Evolutionary conservation across 331 rosid species (phyloP), one percentile per base, ranked within the genome.

Genomic region (Quercus tomentella): DNA sequence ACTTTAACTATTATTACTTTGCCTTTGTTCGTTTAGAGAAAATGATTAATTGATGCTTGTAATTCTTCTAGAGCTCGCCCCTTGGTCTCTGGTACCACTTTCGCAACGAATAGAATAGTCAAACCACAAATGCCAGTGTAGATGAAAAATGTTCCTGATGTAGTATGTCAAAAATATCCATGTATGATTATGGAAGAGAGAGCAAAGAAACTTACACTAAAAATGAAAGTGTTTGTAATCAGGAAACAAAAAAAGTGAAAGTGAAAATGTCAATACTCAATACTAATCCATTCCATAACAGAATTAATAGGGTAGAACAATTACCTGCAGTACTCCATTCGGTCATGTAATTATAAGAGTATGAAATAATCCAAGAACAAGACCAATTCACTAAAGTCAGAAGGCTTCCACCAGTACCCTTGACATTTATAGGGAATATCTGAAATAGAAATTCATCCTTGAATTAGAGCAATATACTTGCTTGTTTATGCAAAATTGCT

Each of bases 371-470:
- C 87, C 77, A 84, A 10, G 82, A 67, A 52, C 76, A 72, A 1
- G 74, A 72, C 77, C 82, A 73, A 69, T 26, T 56, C 14, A 72
- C 73, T 60, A 80, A 15, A 33, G 82, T 76, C 65, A 76, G 31
- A 28, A 80, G 70, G 75, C 87, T 84, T 63, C 87, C 84, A 52
- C 82, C 87, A 10, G 82, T 45, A 8, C 85, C 87, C 28, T 80
- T 80, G 18, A 81, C 60, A 55, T 84, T 84, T 16, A 77, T 72
- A 1, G 85, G 77, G 55, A 84, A 73, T 49, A 78, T 73, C 87
- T 84, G 79, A 15, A 28, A 63, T 7, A 1, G 17, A 92, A 12
- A 76, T 18, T 83, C 56, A 82, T 56, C 49, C 18, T 49, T 49
- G 54, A 49, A 49, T 49, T 49, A 49, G 18, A 3, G 54, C 54